Evolutionary conservation across 2,329 filamentous ascomycete species (phyloP).

Genomic region (Pseudogymnoascus sp.): DNA sequence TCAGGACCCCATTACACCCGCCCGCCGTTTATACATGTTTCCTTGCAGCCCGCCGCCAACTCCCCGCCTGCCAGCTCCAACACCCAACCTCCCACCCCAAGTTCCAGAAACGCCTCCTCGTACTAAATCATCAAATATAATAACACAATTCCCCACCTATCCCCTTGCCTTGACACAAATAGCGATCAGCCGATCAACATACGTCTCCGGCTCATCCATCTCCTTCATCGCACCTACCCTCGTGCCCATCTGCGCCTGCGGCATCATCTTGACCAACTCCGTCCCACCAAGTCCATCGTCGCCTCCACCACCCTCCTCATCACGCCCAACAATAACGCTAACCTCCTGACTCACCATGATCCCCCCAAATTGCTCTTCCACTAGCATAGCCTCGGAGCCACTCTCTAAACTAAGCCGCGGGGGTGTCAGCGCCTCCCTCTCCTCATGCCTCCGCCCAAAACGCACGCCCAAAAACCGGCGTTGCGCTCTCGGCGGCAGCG

Average conservation of each 20-base stretch:
- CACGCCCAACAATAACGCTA: slow-evolving; percentile 39
- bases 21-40: neutral
- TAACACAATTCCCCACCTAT: neutral
- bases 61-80: neutral
- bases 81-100: neutral
- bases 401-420: slow-evolving; percentile 11
- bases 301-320: slow-evolving; percentile 13
- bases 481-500: neutral
- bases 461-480: neutral
- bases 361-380: slow-evolving; percentile 37
- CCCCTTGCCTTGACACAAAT: neutral
- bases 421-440: neutral
- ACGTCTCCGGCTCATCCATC: slow-evolving; percentile 3
- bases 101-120: neutral
- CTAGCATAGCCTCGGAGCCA: slow-evolving; percentile 16
- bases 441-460: neutral
- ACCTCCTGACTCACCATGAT: slow-evolving; percentile 58
- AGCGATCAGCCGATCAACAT: neutral
- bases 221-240: neutral
- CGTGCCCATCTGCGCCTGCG: neutral
- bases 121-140: neutral
- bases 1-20: neutral
- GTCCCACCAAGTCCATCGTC: neutral
- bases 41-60: neutral
- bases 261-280: neutral